Evolutionary conservation across 1,284 basidiomycete genomes (phyloP).

Genomic region (Malassezia brasiliensis): DNA sequence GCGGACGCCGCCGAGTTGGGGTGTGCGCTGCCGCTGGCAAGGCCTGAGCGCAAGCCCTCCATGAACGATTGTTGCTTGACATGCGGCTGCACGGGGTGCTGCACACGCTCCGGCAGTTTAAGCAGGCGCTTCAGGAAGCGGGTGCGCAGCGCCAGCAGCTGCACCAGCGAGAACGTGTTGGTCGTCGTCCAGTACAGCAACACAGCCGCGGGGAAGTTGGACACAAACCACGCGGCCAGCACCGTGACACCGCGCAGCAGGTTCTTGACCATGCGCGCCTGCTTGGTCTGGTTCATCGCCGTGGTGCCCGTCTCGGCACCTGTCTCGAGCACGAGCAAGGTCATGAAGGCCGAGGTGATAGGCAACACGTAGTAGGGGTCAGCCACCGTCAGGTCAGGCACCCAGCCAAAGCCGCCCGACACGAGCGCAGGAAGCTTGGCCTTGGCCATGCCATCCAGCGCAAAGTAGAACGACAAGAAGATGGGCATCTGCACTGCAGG

Average conservation of each 20-base stretch:
- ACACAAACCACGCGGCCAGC: constrained; percentile 58
- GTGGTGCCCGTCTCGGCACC: constrained; percentile 56
- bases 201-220: constrained; percentile 50
- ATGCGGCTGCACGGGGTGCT: constrained; percentile 27
- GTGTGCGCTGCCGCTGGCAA: constrained; percentile 3
- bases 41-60: constrained; percentile 18
- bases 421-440: constrained; percentile 65
- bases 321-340: constrained; percentile 61
- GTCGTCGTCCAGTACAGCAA: constrained; percentile 57
- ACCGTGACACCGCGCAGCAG: constrained; percentile 59
- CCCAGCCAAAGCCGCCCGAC: constrained; percentile 65
- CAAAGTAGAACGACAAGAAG: constrained; percentile 77
- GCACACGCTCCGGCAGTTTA: constrained; percentile 26
- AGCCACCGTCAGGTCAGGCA: constrained; percentile 66
- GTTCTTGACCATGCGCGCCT: constrained; percentile 64
- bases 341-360: constrained; percentile 56
- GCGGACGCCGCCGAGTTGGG: neutral
- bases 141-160: constrained; percentile 48
- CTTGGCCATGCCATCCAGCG: constrained; percentile 62
- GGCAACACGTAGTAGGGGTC: constrained; percentile 76
- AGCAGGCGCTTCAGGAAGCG: constrained; percentile 22
- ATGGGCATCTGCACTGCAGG: constrained; percentile 64
- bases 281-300: constrained; percentile 49
- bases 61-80: constrained; percentile 20
- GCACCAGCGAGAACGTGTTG: constrained; percentile 53